Base-by-base conservation (phyloP, 768 basidiomycete species). In the Termitomyces sp. region DNA sequence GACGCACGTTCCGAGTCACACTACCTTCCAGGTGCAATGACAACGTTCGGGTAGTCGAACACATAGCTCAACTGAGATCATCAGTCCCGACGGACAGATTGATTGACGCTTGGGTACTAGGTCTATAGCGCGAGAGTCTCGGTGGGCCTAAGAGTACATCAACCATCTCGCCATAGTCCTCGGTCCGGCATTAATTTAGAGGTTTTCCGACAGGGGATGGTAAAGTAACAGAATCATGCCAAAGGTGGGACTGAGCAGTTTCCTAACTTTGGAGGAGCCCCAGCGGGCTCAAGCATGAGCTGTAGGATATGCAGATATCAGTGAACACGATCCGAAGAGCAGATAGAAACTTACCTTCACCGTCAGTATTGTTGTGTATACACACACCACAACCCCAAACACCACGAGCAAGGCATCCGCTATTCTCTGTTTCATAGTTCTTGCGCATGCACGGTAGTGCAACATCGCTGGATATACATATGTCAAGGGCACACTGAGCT, bases 381-480 rank as follows among this genome's bases (percentile, higher is more conserved):
- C 71, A 53, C 89, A 86, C 11, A 85, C 91, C 15, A 78, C 55
- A 53, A 85, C n/a, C 6, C 95, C 95, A 71, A 97, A 95, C 11
- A 83, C 67, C 61, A 93, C 83, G 66, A 98, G 75, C 31, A 79
- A 73, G 47, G 87, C 85, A 69, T 98, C 95, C 1, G 75, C 75
- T 6, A 78, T 41, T 68, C 87, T 92, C 72, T 87, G 78, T 65
- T 67, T 81, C 61, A 78, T 76, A 1, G 91, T 93, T 61, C 76
- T 80, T 15, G 95, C 88, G 63, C 87, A 86, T 20, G 89, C 89
- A 73, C 83, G 89, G 75, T 93, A 90, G 70, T 96, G 95, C 61
- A 97, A 72, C 88, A 97, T 86, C 7, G 95, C 87, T 4, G 95
- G 96, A 67, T 97, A 98, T 51, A 95, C 86, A 70, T 92, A 95